Evolutionary conservation across 2,329 filamentous ascomycete genomes (phyloP).

Genomic region (Endothia cerciana): DNA sequence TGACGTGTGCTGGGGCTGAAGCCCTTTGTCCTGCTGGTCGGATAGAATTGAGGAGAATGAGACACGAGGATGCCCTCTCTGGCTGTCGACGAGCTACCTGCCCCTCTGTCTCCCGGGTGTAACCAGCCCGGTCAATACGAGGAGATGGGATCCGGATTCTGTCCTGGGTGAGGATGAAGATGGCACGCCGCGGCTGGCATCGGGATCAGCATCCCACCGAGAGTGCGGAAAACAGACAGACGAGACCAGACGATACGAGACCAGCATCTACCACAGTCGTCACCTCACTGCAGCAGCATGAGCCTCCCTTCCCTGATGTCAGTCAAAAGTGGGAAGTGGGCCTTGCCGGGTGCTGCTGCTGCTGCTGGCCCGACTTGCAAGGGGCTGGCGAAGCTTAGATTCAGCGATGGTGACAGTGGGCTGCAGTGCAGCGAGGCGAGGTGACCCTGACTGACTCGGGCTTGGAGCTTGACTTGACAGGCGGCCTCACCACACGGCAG

Average conservation of each 20-base stretch:
- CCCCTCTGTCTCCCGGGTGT: not conserved
- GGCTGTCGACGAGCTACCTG: not conserved
- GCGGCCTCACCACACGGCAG: not conserved
- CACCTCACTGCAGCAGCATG: not conserved
- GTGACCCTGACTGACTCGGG: too few relatives aligned
- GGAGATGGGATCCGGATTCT: not conserved
- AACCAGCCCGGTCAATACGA: not conserved
- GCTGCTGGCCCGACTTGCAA: not conserved
- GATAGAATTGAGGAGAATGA: not conserved
- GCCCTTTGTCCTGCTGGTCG: not conserved
- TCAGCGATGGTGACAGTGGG: not conserved
- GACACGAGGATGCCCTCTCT: not conserved
- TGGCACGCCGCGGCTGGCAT: constrained; percentile 8
- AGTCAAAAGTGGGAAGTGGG: too few relatives aligned
- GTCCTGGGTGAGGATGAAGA: not conserved
- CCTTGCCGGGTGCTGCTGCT: too few relatives aligned
- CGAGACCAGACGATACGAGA: not conserved
- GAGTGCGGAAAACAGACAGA: not conserved
- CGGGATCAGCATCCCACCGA: constrained; percentile 1
- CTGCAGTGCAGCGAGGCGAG: not conserved
- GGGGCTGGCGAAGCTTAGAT: not conserved
- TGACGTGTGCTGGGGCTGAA: not conserved
- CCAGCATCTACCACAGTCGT: not conserved
- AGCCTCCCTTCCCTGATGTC: not conserved
- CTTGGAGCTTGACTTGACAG: too few relatives aligned